Percentiles rank a stretch among this genome's conserved stretches.
Evolutionary conservation across 1,284 basidiomycete species (phyloP).

Genomic region (Athelia psychrophila): DNA sequence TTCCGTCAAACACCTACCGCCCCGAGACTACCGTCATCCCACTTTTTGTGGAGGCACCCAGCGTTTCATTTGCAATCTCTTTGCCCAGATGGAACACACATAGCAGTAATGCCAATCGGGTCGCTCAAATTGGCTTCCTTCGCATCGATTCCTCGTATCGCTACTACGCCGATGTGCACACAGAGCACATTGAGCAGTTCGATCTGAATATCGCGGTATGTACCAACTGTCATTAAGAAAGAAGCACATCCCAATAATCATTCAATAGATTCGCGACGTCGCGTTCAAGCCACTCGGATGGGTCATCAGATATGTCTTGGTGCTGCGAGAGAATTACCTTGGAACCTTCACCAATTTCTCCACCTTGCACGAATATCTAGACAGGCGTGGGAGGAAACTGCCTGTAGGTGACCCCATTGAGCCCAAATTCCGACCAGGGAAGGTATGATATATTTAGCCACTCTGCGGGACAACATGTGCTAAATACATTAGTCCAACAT

Average conservation of each 20-base stretch:
- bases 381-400: slow-evolving; percentile 55
- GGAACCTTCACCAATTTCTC: slow-evolving; percentile 90
- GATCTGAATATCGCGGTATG: slow-evolving; percentile 66
- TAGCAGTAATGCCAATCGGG: slow-evolving; percentile 54
- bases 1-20: slow-evolving; percentile 72
- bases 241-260: slow-evolving; percentile 8
- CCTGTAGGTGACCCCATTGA: slow-evolving; percentile 79
- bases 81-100: slow-evolving; percentile 90
- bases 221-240: background rate
- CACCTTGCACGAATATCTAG: slow-evolving; percentile 81
- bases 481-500: slow-evolving; percentile 63
- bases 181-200: slow-evolving; percentile 78
- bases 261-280: slow-evolving; percentile 44
- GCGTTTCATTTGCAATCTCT: slow-evolving; percentile 56
- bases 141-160: slow-evolving; percentile 70
- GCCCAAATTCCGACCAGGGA: slow-evolving; percentile 73
- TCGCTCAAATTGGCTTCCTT: slow-evolving; percentile 62
- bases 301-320: slow-evolving; percentile 85
- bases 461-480: slow-evolving; percentile 4
- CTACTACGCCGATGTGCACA: slow-evolving; percentile 64
- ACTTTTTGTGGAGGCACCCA: slow-evolving; percentile 63
- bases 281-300: slow-evolving; percentile 79
- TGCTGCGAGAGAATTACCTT: slow-evolving; percentile 88
- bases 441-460: slow-evolving; percentile 42
- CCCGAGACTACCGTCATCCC: slow-evolving; percentile 69